These are phyloP conservation scores for Ophiostoma montium DNA, from an alignment of 2,329 filamentous ascomycete genomes.

Conservation along the genomic window DNA sequence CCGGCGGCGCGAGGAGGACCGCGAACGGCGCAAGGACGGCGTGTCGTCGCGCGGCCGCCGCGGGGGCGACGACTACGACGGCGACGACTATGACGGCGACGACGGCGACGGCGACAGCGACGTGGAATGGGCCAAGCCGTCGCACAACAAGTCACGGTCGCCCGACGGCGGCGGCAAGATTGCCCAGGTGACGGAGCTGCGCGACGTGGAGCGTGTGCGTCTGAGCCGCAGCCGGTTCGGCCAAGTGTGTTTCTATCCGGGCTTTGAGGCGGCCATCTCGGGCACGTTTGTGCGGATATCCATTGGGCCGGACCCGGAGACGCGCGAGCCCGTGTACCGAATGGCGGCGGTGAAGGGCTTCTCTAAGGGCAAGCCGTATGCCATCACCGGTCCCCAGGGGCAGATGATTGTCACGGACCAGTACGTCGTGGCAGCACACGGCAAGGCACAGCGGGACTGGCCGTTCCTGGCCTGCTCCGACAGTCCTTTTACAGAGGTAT, in stretches of 20 bases:
- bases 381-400: slow-evolving; percentile 59
- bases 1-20: slow-evolving; percentile 48
- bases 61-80: slow-evolving; percentile 12
- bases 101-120: slow-evolving; percentile 57
- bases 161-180: slow-evolving; percentile 41
- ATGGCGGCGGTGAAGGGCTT: slow-evolving; percentile 82
- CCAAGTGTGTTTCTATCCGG: slow-evolving; percentile 84
- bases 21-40: slow-evolving; percentile 41
- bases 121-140: slow-evolving; percentile 54
- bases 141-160: slow-evolving; percentile 30
- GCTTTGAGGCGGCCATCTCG: slow-evolving; percentile 66
- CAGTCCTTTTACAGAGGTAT: slow-evolving; percentile 47
- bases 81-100: slow-evolving; percentile 18
- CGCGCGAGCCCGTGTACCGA: slow-evolving; percentile 65
- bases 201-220: slow-evolving; percentile 72
- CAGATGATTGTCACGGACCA: slow-evolving; percentile 72
- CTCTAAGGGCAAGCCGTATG: slow-evolving; percentile 65
- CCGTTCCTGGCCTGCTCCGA: slow-evolving; percentile 88
- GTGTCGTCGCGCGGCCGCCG: slow-evolving; percentile 22
- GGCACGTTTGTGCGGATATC: slow-evolving; percentile 79
- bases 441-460: slow-evolving; percentile 70
- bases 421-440: slow-evolving; percentile 70
- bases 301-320: slow-evolving; percentile 62
- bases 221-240: slow-evolving; percentile 78
- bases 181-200: slow-evolving; percentile 54